phyloP scores from a whole-genome alignment of 371 early-diverging fungal genomes.

The Sporodiniella umbellata region DNA sequence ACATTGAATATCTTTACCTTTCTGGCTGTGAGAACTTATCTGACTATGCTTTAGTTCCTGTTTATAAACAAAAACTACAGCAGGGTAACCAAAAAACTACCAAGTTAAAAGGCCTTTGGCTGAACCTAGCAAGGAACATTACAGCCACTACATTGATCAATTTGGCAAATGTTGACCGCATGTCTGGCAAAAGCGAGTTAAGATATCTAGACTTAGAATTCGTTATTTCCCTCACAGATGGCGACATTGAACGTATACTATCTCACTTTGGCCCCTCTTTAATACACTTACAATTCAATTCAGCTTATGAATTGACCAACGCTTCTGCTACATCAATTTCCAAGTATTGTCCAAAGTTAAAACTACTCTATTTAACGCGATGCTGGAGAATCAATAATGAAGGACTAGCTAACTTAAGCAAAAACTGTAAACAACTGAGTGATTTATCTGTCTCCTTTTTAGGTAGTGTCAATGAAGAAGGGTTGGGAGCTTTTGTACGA shows the following conservation, averaged over 20 bases:
- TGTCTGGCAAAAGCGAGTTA: neutral
- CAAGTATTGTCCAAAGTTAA: slow-evolving; percentile 25
- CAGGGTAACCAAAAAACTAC: neutral
- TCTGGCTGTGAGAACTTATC: slow-evolving; percentile 33
- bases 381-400: slow-evolving; percentile 39
- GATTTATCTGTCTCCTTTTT: slow-evolving; percentile 35
- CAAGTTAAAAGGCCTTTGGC: slow-evolving; percentile 15
- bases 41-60: slow-evolving; percentile 7
- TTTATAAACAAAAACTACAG: neutral
- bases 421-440: slow-evolving; percentile 14
- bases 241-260: slow-evolving; percentile 5
- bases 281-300: slow-evolving; percentile 31
- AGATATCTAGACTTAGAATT: slow-evolving; percentile 19
- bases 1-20: slow-evolving; percentile 25
- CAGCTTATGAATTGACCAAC: slow-evolving; percentile 31
- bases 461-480: slow-evolving; percentile 24
- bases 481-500: slow-evolving; percentile 17
- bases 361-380: slow-evolving; percentile 30
- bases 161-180: slow-evolving; percentile 1
- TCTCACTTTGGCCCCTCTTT: slow-evolving; percentile 17
- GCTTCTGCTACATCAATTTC: slow-evolving; percentile 15
- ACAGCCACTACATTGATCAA: neutral
- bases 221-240: slow-evolving; percentile 3
- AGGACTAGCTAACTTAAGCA: slow-evolving; percentile 10
- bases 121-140: slow-evolving; percentile 10